A percentile compares a stretch with the other conserved stretches of the same genome.
phyloP scores from a whole-genome alignment of 352 stramenopile species.

The Phytopythium oedochilum region DNA sequence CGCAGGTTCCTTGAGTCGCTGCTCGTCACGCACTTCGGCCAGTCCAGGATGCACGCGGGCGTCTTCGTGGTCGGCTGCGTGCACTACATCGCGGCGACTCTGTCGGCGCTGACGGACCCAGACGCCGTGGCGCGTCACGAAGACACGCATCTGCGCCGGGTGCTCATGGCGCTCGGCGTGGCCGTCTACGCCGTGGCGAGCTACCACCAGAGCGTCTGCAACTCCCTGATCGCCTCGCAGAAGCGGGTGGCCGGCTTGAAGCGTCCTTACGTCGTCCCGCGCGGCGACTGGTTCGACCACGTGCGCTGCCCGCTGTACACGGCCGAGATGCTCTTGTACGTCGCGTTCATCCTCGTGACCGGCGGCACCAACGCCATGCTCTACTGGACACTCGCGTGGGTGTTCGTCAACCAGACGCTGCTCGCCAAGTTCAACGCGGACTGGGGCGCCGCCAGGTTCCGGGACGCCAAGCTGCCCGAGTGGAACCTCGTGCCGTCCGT shows the following conservation, averaged over 20 bases:
- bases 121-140: conserved; percentile 15
- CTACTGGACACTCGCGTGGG: conserved; percentile 48
- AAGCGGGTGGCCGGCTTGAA: conserved; percentile 43
- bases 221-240: conserved; percentile 45
- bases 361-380: conserved; percentile 32
- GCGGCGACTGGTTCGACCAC: conserved; percentile 59
- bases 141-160: conserved; percentile 11
- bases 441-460: conserved; percentile 62
- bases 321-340: conserved; percentile 61
- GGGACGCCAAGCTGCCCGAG: conserved; percentile 25
- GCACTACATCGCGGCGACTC: conserved; percentile 54
- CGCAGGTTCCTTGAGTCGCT: conserved; percentile 55
- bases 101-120: conserved; percentile 40
- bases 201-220: conserved; percentile 62
- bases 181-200: conserved; percentile 38
- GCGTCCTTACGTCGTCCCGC: conserved; percentile 52
- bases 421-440: conserved; percentile 46
- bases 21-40: conserved; percentile 62
- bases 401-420: conserved; percentile 58
- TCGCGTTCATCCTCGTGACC: conserved; percentile 36
- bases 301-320: conserved; percentile 64
- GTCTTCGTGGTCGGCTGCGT: conserved; percentile 49
- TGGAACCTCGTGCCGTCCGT: conserved; percentile 33
- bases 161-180: conserved; percentile 16
- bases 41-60: conserved; percentile 54